Conservation (phyloP, 202 grass and related monocot genomes). For the Dendrocalamus latiflorus region DNA sequence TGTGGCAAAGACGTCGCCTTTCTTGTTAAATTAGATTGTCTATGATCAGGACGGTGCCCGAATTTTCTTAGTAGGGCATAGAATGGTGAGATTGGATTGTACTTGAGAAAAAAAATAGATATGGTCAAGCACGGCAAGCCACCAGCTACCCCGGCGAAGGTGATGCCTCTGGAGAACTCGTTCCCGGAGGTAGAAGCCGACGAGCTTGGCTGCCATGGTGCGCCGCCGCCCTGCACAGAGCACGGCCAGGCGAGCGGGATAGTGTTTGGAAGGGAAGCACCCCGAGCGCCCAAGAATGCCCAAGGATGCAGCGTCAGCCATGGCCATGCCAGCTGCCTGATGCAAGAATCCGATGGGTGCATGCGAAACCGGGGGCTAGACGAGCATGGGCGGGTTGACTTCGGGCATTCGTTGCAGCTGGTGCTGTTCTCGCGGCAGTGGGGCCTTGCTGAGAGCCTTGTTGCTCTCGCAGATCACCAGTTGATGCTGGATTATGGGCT, state of each 20-base stretch:
- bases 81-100: background rate
- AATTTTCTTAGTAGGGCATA: background rate
- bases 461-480: conserved; percentile 52
- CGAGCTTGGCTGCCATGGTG: conserved; percentile 32
- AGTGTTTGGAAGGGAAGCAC: conserved; percentile 44
- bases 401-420: conserved; percentile 56
- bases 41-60: background rate
- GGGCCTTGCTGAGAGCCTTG: conserved; percentile 52
- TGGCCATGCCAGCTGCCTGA: conserved; percentile 12
- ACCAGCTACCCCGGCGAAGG: background rate
- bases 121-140: background rate
- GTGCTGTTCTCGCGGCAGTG: conserved; percentile 65
- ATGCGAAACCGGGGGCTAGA: conserved; percentile 35
- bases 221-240: background rate
- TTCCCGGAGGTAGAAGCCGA: conserved; percentile 48
- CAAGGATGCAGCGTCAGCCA: background rate
- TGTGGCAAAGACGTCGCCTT: background rate
- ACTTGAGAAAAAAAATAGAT: background rate
- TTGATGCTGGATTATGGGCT: conserved; percentile 64
- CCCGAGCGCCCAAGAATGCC: conserved; percentile 28
- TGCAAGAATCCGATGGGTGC: conserved; percentile 28
- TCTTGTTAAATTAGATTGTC: background rate
- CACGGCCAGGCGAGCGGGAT: conserved; percentile 38
- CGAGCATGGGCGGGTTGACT: conserved; percentile 46
- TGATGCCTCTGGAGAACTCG: conserved; percentile 29